Conservation (phyloP, 176 grass and related monocot genomes). For the Alopecurus myosuroides region DNA sequence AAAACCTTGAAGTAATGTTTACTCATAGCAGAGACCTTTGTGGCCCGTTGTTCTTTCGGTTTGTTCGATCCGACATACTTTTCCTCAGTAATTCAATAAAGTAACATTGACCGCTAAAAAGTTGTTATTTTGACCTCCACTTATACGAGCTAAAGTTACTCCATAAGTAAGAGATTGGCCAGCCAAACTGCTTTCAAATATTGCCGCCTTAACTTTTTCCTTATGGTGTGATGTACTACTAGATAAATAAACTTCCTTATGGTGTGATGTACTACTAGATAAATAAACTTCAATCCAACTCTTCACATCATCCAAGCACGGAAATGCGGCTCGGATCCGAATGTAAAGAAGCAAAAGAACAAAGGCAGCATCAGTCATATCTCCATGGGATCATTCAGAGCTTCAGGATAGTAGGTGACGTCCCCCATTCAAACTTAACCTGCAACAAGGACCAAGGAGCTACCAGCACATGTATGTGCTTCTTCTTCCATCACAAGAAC, state of each 20-base stretch:
- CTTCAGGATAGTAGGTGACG: not conserved
- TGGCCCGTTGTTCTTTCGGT: not conserved
- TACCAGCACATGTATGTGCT: not conserved
- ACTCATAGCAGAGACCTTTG: not conserved
- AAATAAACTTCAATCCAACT: not conserved
- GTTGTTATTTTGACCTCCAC: not conserved
- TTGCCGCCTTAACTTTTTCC: not conserved
- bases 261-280: not conserved
- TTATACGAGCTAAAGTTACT: not conserved
- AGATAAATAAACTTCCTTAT: not conserved
- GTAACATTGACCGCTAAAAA: not conserved
- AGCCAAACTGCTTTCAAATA: not conserved
- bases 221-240: not conserved
- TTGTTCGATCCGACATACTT: not conserved
- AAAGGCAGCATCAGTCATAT: not conserved
- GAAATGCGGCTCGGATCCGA: slow-evolving; percentile 22
- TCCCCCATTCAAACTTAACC: not conserved
- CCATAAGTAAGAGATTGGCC: not conserved
- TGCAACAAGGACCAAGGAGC: not conserved
- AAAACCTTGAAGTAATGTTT: too few relatives aligned
- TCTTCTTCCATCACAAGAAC: slow-evolving; percentile 42
- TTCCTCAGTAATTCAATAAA: not conserved
- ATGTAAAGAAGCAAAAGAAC: slow-evolving; percentile 15
- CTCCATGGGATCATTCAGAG: not conserved
- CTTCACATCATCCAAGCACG: slow-evolving; percentile 30